Conservation (phyloP, 2,329 filamentous ascomycete species). For the Bimuria novae-zelandiae region DNA sequence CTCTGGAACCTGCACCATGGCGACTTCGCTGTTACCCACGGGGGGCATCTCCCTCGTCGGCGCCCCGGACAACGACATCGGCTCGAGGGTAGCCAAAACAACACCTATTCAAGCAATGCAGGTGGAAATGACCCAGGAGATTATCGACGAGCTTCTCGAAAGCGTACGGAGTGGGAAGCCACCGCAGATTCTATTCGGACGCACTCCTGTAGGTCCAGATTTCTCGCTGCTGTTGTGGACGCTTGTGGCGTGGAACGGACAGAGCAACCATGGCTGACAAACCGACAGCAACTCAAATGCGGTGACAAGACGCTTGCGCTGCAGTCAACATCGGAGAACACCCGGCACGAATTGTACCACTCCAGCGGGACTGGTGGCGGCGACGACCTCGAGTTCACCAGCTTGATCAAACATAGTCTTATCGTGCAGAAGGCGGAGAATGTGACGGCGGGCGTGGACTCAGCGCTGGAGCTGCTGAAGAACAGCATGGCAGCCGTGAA, state of each 20-base stretch:
- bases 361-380: slow-evolving; percentile 48
- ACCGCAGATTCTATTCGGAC: slow-evolving; percentile 46
- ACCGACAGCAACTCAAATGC: slow-evolving; percentile 56
- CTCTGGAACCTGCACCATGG: slow-evolving; percentile 30
- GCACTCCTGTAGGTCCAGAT: slow-evolving; percentile 45
- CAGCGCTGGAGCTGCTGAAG: slow-evolving; percentile 63
- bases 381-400: slow-evolving; percentile 59
- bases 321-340: slow-evolving; percentile 57
- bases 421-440: slow-evolving; percentile 59
- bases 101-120: slow-evolving; percentile 47
- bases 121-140: slow-evolving; percentile 47
- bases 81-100: slow-evolving; percentile 34
- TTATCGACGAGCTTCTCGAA: slow-evolving; percentile 48
- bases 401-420: slow-evolving; percentile 62
- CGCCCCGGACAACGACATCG: slow-evolving; percentile 45
- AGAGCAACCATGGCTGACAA: slow-evolving; percentile 36
- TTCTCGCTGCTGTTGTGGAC: slow-evolving; percentile 14
- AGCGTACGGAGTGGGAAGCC: slow-evolving; percentile 42
- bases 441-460: slow-evolving; percentile 61
- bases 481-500: slow-evolving; percentile 63
- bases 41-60: slow-evolving; percentile 45
- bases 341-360: slow-evolving; percentile 63
- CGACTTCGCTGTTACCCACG: slow-evolving; percentile 30
- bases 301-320: slow-evolving; percentile 62
- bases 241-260: slow-evolving; percentile 14